Evolutionary conservation across 805 yeast genomes (phyloP), one percentile per base, ranked within the genome.

Genomic region (Candida qinlingensis): DNA sequence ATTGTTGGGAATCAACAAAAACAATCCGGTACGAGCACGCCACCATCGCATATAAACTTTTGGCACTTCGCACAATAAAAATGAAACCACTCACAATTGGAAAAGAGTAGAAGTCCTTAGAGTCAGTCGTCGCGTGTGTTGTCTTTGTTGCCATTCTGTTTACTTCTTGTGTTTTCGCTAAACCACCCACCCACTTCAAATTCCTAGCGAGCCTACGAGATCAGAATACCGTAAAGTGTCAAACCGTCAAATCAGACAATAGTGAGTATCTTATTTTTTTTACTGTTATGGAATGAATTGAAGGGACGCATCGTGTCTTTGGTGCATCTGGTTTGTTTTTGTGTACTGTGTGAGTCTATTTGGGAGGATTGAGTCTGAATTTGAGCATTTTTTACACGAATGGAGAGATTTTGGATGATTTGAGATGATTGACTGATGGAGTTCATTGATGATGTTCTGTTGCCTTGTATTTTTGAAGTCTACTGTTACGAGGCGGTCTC

Each of bases 1-100:
- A 37, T 46, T 47, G 50, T 47, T 47, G 50, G 50, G 50, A 47
- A 47, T 47, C 50, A 47, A 47, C 50, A 47, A 47, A 46, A 46
- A 46, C 31, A 31, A 34, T 11, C 35, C 39, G 42, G 46, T 44
- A 26, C 27, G 46, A 33, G 19, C 46, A 44, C 41, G 30, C 42
- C 28, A 30, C 13, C 41, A 43, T 43, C 45, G 37, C 33, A 26
- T 41, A 41, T 41, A 41, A 41, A 41, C 44, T 33, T 33, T n/a
- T 41, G 31, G 35, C 30, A 10, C 31, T 34, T 41, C 44, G 44
- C 44, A 33, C 33, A 39, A 7, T 19, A 25, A 12, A 7, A 12
- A 6, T 29, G 7, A 29, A 26, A 7, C 9, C 9, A 29, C 25
- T 5, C 30, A 35, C 36, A 6, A 40, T 13, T 29, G 34, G n/a